Evolutionary conservation across 768 basidiomycete genomes (phyloP).

Genomic region (Multifurca ochricompacta): DNA sequence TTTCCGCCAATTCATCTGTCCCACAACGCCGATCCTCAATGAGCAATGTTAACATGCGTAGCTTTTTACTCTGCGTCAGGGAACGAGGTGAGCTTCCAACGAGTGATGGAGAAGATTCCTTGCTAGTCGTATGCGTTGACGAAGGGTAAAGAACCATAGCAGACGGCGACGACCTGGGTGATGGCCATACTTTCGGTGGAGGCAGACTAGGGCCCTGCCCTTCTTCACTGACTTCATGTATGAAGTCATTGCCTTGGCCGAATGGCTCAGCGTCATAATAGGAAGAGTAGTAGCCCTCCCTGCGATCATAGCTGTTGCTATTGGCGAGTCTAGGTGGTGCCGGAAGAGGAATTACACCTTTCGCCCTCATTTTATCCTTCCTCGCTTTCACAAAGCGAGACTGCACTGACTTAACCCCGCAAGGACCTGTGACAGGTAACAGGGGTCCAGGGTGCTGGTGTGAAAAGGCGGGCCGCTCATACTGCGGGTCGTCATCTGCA

Average conservation of each 20-base stretch:
- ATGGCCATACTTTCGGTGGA: neutral
- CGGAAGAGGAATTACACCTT: neutral
- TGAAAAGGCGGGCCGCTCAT: neutral
- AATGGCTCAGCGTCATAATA: neutral
- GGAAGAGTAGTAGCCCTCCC: neutral
- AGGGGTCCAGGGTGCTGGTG: neutral
- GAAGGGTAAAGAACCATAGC: neutral
- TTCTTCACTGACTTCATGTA: neutral
- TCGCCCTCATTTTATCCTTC: neutral
- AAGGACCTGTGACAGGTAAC: neutral
- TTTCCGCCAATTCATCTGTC: slow-evolving; percentile 54
- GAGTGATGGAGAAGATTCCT: neutral
- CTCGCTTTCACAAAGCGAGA: neutral
- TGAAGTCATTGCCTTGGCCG: neutral
- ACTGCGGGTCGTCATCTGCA: neutral
- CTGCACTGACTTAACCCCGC: neutral
- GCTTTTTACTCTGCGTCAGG: neutral
- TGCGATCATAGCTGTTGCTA: neutral
- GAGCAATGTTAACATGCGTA: slow-evolving; percentile 57
- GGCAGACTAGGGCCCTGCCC: slow-evolving; percentile 2
- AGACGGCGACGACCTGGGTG: neutral
- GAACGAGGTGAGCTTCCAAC: neutral
- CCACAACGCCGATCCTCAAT: slow-evolving; percentile 56
- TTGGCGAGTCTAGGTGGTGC: neutral
- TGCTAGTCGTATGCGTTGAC: neutral